Evolutionary conservation across 1,284 basidiomycete species (phyloP).

Genomic region (Ganoderma multipileum): DNA sequence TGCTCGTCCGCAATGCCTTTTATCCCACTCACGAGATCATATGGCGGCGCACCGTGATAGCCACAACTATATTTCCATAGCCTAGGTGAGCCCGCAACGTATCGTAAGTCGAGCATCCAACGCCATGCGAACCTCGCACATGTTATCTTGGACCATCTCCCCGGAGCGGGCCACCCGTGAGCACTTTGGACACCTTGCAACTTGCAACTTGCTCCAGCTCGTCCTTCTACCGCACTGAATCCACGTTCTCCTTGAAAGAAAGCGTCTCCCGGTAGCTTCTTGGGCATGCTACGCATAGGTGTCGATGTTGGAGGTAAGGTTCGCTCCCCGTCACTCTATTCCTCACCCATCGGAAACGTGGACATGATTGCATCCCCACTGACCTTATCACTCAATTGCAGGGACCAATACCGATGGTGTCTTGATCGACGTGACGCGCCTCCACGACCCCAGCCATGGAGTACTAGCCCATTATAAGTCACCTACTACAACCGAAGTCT

Average conservation of each 20-base stretch:
- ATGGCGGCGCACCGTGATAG: not conserved
- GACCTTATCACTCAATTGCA: slow-evolving; percentile 26
- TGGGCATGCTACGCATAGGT: slow-evolving; percentile 30
- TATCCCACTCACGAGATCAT: not conserved
- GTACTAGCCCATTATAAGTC: slow-evolving; percentile 59
- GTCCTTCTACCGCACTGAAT: slow-evolving; percentile 1
- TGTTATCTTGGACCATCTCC: not conserved
- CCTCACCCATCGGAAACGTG: not conserved
- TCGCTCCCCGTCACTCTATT: slow-evolving; percentile 6
- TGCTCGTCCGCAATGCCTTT: not conserved
- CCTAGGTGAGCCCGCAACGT: not conserved
- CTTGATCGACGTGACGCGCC: slow-evolving; percentile 51
- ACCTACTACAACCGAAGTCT: slow-evolving; percentile 58
- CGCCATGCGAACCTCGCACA: slow-evolving; percentile 1
- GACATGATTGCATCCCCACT: not conserved
- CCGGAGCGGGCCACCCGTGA: not conserved
- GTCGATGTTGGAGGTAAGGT: slow-evolving; percentile 32
- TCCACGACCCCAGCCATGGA: slow-evolving; percentile 43
- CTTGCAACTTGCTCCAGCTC: not conserved
- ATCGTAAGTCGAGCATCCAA: not conserved
- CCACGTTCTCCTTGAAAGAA: not conserved
- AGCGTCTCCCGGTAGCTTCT: not conserved
- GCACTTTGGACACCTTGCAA: not conserved
- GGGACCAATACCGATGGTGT: slow-evolving; percentile 62
- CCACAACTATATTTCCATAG: not conserved